phyloP scores from a whole-genome alignment of 139 green algal species.

The Chlorella sp. region DNA sequence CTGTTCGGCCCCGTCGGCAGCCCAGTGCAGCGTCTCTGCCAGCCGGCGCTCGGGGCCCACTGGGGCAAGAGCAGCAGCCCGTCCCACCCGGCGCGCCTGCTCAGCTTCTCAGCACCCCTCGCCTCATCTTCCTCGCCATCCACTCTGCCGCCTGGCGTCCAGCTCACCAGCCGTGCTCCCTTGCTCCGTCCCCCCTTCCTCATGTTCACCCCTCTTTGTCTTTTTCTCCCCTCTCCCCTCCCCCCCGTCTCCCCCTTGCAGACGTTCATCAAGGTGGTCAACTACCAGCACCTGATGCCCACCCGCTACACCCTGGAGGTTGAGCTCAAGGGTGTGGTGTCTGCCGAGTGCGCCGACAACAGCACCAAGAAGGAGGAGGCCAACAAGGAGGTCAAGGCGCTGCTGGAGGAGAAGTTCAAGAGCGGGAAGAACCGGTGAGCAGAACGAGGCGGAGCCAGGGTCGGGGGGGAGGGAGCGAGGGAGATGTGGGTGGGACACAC shows the following conservation, averaged over 20 bases:
- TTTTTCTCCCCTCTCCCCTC: background rate
- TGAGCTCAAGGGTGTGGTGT: slow-evolving; percentile 93
- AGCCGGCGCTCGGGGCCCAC: background rate
- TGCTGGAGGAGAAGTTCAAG: slow-evolving; percentile 99
- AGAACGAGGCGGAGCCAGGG: background rate
- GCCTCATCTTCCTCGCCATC: background rate
- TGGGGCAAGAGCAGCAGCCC: background rate
- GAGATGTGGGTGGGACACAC: too few relatives aligned
- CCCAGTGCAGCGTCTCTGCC: background rate
- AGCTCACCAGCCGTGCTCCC: background rate
- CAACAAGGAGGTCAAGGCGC: slow-evolving; percentile 92
- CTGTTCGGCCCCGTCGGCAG: background rate
- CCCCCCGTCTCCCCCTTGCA: slow-evolving; percentile 24
- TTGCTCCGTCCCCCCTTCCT: background rate
- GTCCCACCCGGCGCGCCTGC: background rate
- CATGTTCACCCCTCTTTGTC: slow-evolving; percentile 86
- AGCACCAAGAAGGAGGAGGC: slow-evolving; percentile 89
- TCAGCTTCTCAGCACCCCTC: background rate
- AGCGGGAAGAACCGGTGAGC: slow-evolving; percentile 94
- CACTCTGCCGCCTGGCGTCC: background rate
- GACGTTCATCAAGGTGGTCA: slow-evolving; percentile 98
- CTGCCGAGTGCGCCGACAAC: slow-evolving; percentile 87
- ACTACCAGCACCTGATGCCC: slow-evolving; percentile 99
- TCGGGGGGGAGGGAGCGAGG: background rate
- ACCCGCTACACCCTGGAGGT: slow-evolving; percentile 99